phyloP scores from a whole-genome alignment of 441 rosid genomes.

The Metrosideros polymorpha region DNA sequence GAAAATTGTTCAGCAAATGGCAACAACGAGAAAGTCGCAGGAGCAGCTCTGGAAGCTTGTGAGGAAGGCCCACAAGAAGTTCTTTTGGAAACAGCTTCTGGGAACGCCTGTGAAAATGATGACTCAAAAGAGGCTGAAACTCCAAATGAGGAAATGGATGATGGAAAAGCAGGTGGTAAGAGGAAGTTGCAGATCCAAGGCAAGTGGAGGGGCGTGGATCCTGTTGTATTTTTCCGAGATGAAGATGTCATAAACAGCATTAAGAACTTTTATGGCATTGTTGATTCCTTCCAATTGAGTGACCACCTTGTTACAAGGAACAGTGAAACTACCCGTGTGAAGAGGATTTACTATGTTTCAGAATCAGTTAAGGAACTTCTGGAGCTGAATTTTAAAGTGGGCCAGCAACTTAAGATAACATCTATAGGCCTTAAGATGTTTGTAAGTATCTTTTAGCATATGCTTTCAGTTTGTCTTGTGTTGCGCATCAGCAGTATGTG shows the following conservation, averaged over 20 bases:
- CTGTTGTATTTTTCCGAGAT: conserved; percentile 81
- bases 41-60: conserved; percentile 26
- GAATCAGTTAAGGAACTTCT: conserved; percentile 73
- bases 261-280: conserved; percentile 76
- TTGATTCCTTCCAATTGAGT: conserved; percentile 54
- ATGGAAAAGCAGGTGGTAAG: conserved; percentile 36
- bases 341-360: conserved; percentile 89
- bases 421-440: conserved; percentile 96
- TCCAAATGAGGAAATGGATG: conserved; percentile 24
- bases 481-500: neutral
- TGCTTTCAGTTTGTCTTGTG: neutral
- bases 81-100: conserved; percentile 21
- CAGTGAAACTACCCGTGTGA: conserved; percentile 68
- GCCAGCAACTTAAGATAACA: conserved; percentile 82
- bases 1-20: conserved; percentile 26
- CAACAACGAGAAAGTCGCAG: conserved; percentile 24
- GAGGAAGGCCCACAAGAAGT: conserved; percentile 24
- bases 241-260: conserved; percentile 58
- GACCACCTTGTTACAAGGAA: conserved; percentile 88
- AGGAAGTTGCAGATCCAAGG: conserved; percentile 80
- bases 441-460: conserved; percentile 43
- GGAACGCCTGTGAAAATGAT: conserved; percentile 9
- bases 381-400: conserved; percentile 64
- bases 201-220: conserved; percentile 92
- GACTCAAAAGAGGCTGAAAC: conserved; percentile 21